Conservation (phyloP, 164 flowering plant genomes). For the Magnolia officinalis region DNA sequence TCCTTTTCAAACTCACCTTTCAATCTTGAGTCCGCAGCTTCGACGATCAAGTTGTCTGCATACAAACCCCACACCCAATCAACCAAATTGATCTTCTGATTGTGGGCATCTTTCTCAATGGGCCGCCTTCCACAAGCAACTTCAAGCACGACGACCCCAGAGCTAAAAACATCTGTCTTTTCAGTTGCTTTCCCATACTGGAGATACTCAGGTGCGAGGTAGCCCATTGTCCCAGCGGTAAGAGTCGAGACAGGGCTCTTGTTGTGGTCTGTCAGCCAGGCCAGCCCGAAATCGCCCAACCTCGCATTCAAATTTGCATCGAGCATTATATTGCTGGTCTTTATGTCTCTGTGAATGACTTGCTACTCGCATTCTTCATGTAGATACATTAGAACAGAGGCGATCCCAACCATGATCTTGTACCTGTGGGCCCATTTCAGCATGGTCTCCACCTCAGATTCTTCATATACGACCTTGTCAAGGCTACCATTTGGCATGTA, state of each 20-base stretch:
- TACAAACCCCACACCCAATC: slow-evolving; percentile 86
- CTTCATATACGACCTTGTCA: slow-evolving; percentile 56
- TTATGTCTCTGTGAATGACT: slow-evolving; percentile 89
- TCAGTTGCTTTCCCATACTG: slow-evolving; percentile 92
- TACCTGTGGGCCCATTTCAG: slow-evolving; percentile 60
- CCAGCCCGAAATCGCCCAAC: slow-evolving; percentile 88
- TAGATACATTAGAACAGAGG: slow-evolving; percentile 68
- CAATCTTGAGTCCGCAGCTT: slow-evolving; percentile 69
- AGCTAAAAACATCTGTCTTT: slow-evolving; percentile 86
- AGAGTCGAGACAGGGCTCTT: slow-evolving; percentile 88
- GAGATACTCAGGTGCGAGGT: slow-evolving; percentile 91
- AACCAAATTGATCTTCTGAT: slow-evolving; percentile 65
- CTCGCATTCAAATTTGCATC: slow-evolving; percentile 66
- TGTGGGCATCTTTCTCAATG: slow-evolving; percentile 50
- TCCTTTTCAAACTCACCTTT: slow-evolving; percentile 55
- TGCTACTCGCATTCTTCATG: slow-evolving; percentile 94
- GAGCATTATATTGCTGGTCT: slow-evolving; percentile 77
- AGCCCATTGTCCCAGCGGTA: slow-evolving; percentile 96
- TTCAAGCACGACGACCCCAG: slow-evolving; percentile 83
- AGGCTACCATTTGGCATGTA: slow-evolving; percentile 89
- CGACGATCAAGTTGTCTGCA: slow-evolving; percentile 56
- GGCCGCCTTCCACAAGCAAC: slow-evolving; percentile 93
- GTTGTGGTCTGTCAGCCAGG: slow-evolving; percentile 84
- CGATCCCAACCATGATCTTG: slow-evolving; percentile 69
- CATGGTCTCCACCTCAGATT: slow-evolving; percentile 21